These are phyloP conservation scores for Actinidia arguta DNA, from an alignment of 179 eudicot genomes.

Conservation along the genomic window DNA sequence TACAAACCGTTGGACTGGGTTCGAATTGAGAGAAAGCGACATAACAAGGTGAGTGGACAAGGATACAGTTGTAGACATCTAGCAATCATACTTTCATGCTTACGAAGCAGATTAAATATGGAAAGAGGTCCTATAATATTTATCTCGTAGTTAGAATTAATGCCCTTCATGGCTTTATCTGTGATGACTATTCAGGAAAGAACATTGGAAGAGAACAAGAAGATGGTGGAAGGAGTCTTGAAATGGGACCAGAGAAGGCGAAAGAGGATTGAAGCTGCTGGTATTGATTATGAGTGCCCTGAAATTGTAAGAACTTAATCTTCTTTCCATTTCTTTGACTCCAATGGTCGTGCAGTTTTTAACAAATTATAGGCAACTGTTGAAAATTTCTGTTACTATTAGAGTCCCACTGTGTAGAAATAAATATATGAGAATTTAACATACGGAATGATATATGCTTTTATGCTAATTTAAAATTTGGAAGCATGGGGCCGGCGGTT, in stretches of 20 bases:
- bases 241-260: conserved; percentile 71
- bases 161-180: background rate
- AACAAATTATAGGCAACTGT: background rate
- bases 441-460: background rate
- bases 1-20: conserved; percentile 63
- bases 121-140: background rate
- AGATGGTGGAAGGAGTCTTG: conserved; percentile 65
- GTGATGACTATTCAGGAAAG: conserved; percentile 54
- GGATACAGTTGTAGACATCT: background rate
- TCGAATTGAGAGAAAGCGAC: conserved; percentile 63
- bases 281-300: conserved; percentile 86
- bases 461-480: background rate
- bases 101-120: background rate
- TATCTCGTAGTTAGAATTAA: background rate
- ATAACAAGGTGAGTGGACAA: conserved; percentile 61
- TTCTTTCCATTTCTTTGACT: background rate
- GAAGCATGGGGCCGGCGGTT: background rate
- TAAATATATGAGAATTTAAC: background rate
- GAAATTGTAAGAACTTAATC: conserved; percentile 54
- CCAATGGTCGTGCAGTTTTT: background rate
- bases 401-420: background rate
- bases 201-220: conserved; percentile 72
- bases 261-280: conserved; percentile 78
- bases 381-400: background rate
- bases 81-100: background rate